Evolutionary conservation across 441 rosid species (phyloP), one percentile per base, ranked within the genome.

Genomic region (California macrophylla): DNA sequence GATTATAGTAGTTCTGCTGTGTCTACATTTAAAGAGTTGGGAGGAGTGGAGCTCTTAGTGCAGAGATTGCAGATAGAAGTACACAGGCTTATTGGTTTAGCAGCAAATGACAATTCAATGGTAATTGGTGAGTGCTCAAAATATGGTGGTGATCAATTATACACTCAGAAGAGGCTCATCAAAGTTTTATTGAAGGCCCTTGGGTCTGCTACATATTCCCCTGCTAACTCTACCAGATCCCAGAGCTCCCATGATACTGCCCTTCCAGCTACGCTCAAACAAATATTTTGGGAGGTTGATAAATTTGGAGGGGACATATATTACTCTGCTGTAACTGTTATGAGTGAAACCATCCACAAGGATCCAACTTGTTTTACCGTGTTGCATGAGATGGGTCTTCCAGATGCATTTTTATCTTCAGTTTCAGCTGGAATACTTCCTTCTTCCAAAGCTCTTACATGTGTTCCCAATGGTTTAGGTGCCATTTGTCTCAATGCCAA

Each of bases 321-420:
- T 75, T 82, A 85, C 82, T 90, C 99, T 24, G 97, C 98, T 74
- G 99, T 95, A 77, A 92, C 98, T 62, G 94, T 95, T 28, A 95
- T 95, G 99, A 92, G 98, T 81, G 98, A 95, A 75, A 87, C 92
- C 68, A 90, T 95, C 75, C 99, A 95, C 86, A 95, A 92, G 78
- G 98, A 95, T 74, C 99, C 99, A 61, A 92, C 97, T 47, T 90
- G 94, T 77, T 91, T 90, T 72, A 72, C 93, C 25, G 78, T 80
- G 23, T 82, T 95, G 74, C 87, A 87, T 77, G 99, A 95, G 77
- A 74, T 90, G 84, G 92, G 98, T 75, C 96, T 95, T 73, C 97
- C 98, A 9, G 89, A 83, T 78, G 96, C 99, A 66, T 95, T 92
- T 84, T 83, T 95, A 71, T 83, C 96, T 74, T 95, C 99, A 61